A percentile compares a stretch with the other conserved stretches of the same genome.
Conservation (phyloP, 2,329 filamentous ascomycete genomes). For the Ceratocystis destructans region DNA sequence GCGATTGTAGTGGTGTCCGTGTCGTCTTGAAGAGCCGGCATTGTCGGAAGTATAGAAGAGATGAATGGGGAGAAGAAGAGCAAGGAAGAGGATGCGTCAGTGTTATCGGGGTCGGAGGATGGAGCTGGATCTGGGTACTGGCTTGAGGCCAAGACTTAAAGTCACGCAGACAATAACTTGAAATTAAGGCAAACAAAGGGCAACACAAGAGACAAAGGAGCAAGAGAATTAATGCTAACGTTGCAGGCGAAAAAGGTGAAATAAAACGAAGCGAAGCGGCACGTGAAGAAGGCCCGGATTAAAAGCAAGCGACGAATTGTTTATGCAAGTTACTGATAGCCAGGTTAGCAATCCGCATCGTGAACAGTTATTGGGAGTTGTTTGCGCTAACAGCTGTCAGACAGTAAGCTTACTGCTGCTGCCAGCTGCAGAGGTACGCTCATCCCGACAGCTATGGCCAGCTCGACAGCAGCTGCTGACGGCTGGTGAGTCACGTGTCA, state of each 20-base stretch:
- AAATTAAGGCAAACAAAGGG: background rate
- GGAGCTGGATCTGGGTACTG: too few relatives aligned
- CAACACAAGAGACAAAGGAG: background rate
- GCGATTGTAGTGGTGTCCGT: background rate
- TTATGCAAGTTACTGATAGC: too few relatives aligned
- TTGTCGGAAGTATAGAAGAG: background rate
- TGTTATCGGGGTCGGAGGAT: too few relatives aligned
- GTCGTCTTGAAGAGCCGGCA: slow-evolving; percentile 13
- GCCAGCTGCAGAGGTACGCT: background rate
- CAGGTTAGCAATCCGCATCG: too few relatives aligned
- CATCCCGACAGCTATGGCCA: background rate
- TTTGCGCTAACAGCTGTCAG: background rate
- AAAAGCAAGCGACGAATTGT: too few relatives aligned
- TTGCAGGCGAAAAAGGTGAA: too few relatives aligned
- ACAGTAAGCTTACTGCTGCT: background rate
- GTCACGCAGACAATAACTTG: background rate
- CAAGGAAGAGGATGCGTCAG: too few relatives aligned
- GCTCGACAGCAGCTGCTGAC: too few relatives aligned
- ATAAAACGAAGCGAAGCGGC: too few relatives aligned
- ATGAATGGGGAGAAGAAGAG: background rate
- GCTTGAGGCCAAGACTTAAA: background rate
- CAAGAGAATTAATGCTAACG: background rate
- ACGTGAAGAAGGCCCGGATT: too few relatives aligned
- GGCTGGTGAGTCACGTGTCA: too few relatives aligned
- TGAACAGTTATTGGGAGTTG: too few relatives aligned